Conservation (phyloP, 148 eudicot species). For the Chenopodium suecicum region DNA sequence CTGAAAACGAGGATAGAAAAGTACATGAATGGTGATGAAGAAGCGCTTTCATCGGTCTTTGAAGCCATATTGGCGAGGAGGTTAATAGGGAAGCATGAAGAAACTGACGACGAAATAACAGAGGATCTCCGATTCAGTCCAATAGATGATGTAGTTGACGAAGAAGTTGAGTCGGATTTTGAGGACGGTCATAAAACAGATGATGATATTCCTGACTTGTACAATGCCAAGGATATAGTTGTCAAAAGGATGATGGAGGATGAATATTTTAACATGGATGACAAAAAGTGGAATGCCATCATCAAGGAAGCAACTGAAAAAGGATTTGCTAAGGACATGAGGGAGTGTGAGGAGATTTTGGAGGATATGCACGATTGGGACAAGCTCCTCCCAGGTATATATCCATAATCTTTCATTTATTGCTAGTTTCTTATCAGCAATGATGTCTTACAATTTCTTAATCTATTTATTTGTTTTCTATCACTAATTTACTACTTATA, state of each 20-base stretch:
- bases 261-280: constrained; percentile 68
- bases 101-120: constrained; percentile 67
- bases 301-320: constrained; percentile 51
- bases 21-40: constrained; percentile 58
- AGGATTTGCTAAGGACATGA: constrained; percentile 53
- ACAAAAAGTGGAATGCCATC: constrained; percentile 71
- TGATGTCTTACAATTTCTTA: neutral
- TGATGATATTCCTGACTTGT: constrained; percentile 63
- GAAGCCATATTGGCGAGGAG: constrained; percentile 62
- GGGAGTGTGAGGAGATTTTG: constrained; percentile 70
- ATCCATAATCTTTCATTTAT: neutral
- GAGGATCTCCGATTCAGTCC: constrained; percentile 55
- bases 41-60: constrained; percentile 48
- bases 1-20: constrained; percentile 56
- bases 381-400: constrained; percentile 91
- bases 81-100: constrained; percentile 63
- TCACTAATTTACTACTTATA: neutral
- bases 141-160: constrained; percentile 38
- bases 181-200: constrained; percentile 56
- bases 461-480: neutral
- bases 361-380: constrained; percentile 92
- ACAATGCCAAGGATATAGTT: constrained; percentile 49
- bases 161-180: constrained; percentile 65
- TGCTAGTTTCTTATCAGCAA: neutral
- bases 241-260: constrained; percentile 49